phyloP scores from a whole-genome alignment of 1,284 basidiomycete genomes.

The Cutaneotrichosporon sp. region DNA sequence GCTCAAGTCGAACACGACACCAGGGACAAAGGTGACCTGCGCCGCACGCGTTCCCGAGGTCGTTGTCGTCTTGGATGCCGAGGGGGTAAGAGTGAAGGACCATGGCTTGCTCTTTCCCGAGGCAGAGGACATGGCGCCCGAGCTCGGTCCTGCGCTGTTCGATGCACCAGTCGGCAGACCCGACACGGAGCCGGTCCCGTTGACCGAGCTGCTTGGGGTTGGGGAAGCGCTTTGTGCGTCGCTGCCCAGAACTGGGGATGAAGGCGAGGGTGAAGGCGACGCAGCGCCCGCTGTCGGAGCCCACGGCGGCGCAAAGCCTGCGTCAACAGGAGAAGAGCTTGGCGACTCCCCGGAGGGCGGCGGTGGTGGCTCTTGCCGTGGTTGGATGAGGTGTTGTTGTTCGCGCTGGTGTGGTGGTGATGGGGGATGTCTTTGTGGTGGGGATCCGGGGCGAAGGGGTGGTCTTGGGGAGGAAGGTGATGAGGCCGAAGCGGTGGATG shows the following conservation, averaged over 20 bases:
- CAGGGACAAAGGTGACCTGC: slow-evolving; percentile 39
- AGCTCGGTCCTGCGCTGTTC: background rate
- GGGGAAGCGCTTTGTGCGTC: background rate
- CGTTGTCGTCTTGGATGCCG: slow-evolving; percentile 20
- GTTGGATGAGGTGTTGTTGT: background rate
- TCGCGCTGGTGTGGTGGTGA: background rate
- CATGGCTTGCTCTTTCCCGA: slow-evolving; percentile 17
- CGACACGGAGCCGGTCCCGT: background rate
- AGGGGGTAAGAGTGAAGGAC: slow-evolving; percentile 16
- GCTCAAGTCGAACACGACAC: slow-evolving; percentile 40
- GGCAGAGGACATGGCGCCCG: background rate
- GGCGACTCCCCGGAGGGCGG: background rate
- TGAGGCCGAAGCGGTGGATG: background rate
- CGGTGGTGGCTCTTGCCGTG: background rate
- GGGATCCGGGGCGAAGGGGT: background rate
- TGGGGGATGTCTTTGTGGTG: background rate
- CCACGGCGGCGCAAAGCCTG: background rate
- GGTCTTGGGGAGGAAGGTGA: background rate
- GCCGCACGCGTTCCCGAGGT: slow-evolving; percentile 16
- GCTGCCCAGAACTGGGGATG: background rate
- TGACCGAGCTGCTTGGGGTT: background rate
- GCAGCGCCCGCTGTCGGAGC: background rate
- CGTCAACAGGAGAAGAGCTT: background rate
- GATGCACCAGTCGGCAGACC: background rate
- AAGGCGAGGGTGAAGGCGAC: background rate